Conservation (phyloP, 2,329 filamentous ascomycete species). For the Colletotrichum sp. region DNA sequence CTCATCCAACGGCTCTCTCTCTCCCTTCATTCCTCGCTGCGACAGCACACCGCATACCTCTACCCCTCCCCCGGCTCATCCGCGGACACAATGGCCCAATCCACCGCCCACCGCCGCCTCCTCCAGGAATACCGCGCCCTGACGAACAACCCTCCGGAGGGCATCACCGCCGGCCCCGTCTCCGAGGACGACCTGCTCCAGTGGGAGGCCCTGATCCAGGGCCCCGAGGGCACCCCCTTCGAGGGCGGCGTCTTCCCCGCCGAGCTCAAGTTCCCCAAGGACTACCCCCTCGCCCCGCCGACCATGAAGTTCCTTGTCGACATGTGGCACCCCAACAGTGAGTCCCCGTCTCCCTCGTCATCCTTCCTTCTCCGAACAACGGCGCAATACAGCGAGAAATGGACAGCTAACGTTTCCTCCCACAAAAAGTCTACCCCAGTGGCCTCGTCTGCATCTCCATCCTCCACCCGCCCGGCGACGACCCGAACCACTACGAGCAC, state of each 20-base stretch:
- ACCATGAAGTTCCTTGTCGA: constrained; percentile 95
- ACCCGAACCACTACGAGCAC: constrained; percentile 98
- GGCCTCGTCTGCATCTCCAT: constrained; percentile 98
- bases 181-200: constrained; percentile 93
- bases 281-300: constrained; percentile 95
- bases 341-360: constrained; percentile 20
- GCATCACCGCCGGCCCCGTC: constrained; percentile 92
- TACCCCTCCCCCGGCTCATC: not conserved
- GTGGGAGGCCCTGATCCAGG: constrained; percentile 97
- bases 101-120: constrained; percentile 77
- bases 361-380: not conserved
- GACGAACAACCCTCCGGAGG: constrained; percentile 94
- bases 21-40: not conserved
- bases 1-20: not conserved
- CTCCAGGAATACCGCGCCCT: constrained; percentile 96
- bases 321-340: constrained; percentile 97
- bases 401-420: not conserved
- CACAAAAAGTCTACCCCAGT: constrained; percentile 77
- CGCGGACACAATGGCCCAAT: constrained; percentile 53
- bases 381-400: not conserved
- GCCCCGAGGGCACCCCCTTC: constrained; percentile 93
- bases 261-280: constrained; percentile 91
- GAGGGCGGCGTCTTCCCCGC: constrained; percentile 96
- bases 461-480: constrained; percentile 92
- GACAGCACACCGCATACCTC: not conserved